These are phyloP conservation scores for Arthrobotrys pseudoclavata DNA, from an alignment of 2,329 filamentous ascomycete species.

Conservation along the genomic window DNA sequence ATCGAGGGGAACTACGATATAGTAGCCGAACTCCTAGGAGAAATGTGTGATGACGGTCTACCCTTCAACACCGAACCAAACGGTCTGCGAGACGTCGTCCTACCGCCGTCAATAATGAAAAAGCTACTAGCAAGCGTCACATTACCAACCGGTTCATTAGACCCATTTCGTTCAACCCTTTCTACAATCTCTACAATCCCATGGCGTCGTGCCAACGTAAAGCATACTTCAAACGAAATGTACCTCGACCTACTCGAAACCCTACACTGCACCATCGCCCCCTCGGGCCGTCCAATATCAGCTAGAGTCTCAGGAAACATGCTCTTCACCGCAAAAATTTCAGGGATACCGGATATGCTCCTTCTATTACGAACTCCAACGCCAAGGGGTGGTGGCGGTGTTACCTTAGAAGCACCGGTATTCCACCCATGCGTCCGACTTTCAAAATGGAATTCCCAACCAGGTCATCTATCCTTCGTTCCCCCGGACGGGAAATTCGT, in stretches of 20 bases:
- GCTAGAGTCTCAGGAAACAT: conserved; percentile 93
- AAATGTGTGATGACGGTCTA: conserved; percentile 96
- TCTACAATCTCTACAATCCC: conserved; percentile 73
- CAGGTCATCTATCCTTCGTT: conserved; percentile 93
- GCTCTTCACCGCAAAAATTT: conserved; percentile 94
- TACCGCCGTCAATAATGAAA: conserved; percentile 89
- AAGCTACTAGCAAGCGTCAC: conserved; percentile 88
- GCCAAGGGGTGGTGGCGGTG: conserved; percentile 64
- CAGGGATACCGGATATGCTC: conserved; percentile 90
- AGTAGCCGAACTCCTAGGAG: conserved; percentile 88
- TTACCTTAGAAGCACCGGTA: conserved; percentile 82
- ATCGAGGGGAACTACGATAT: conserved; percentile 94
- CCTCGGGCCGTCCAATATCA: conserved; percentile 86
- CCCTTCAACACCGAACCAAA: conserved; percentile 93
- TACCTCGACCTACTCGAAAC: conserved; percentile 97
- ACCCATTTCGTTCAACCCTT: conserved; percentile 64
- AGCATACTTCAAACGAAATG: conserved; percentile 95
- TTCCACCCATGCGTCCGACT: conserved; percentile 96
- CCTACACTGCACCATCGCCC: conserved; percentile 86
- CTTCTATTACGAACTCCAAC: conserved; percentile 84
- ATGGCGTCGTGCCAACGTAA: conserved; percentile 91
- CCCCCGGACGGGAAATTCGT: conserved; percentile 95
- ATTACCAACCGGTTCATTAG: conserved; percentile 74
- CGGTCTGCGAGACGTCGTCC: conserved; percentile 88
- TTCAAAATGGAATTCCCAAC: conserved; percentile 87